Percentiles rank a stretch among this genome's conserved stretches.
phyloP scores from a whole-genome alignment of 129 eudicot species.

The Cynara cardunculus region DNA sequence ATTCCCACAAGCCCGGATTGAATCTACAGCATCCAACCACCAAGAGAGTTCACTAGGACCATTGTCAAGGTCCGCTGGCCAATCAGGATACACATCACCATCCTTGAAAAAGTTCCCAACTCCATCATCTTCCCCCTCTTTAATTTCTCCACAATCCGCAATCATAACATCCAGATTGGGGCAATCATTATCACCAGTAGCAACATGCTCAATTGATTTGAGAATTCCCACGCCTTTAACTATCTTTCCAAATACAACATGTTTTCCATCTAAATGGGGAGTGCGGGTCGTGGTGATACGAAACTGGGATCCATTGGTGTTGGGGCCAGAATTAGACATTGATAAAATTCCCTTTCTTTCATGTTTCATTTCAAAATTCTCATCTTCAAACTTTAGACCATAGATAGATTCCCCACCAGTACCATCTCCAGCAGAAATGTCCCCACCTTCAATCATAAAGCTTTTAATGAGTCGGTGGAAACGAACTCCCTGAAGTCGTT shows the following conservation, averaged over 20 bases:
- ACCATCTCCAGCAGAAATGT: constrained; percentile 78
- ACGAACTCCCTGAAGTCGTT: constrained; percentile 59
- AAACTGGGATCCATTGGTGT: constrained; percentile 85
- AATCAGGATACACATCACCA: constrained; percentile 86
- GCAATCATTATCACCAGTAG: constrained; percentile 51
- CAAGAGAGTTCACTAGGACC: constrained; percentile 66
- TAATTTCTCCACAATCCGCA: constrained; percentile 86
- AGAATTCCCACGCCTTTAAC: constrained; percentile 91
- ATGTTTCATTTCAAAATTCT: constrained; percentile 79
- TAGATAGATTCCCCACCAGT: constrained; percentile 90
- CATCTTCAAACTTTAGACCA: constrained; percentile 77
- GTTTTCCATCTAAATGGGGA: constrained; percentile 88
- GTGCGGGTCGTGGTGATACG: constrained; percentile 84
- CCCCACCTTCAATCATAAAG: constrained; percentile 90
- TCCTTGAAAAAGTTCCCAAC: constrained; percentile 71
- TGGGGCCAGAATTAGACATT: constrained; percentile 85
- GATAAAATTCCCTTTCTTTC: constrained; percentile 96
- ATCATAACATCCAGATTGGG: constrained; percentile 68
- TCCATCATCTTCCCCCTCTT: constrained; percentile 85
- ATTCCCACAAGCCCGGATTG: constrained; percentile 71
- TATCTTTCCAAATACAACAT: constrained; percentile 87
- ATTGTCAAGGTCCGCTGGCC: constrained; percentile 78
- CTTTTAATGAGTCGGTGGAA: constrained; percentile 80
- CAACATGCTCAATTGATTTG: constrained; percentile 81
- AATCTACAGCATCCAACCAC: constrained; percentile 87